These are phyloP conservation scores for Pseudogymnoascus sp. DNA, from an alignment of 2,329 filamentous ascomycete genomes.

Conservation along the genomic window DNA sequence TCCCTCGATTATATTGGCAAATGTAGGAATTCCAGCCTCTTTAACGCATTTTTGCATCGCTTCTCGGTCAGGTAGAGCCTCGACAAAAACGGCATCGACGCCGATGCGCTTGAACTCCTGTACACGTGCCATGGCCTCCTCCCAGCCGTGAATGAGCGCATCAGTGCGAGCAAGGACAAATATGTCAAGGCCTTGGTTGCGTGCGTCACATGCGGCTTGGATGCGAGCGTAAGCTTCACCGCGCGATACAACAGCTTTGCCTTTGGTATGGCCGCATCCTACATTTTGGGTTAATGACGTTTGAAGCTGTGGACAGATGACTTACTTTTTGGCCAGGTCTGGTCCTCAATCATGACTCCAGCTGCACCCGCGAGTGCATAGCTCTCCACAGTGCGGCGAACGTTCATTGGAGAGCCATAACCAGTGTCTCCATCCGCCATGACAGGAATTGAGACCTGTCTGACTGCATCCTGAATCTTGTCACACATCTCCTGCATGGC, in stretches of 20 bases:
- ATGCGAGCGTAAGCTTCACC: conserved; percentile 38
- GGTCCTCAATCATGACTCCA: conserved; percentile 37
- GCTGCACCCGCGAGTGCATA: conserved; percentile 29
- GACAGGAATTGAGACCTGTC: conserved; percentile 33
- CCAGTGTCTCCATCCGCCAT: conserved; percentile 40
- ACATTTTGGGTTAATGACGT: not conserved
- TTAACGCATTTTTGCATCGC: conserved; percentile 32
- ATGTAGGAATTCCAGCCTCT: conserved; percentile 32
- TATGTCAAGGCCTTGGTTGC: conserved; percentile 37
- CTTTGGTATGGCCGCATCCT: conserved; percentile 39
- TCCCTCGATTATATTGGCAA: conserved; percentile 38
- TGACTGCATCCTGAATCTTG: conserved; percentile 35
- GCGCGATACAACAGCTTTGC: conserved; percentile 37
- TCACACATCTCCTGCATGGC: conserved; percentile 38
- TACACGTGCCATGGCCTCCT: conserved; percentile 36
- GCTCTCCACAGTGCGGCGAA: conserved; percentile 35
- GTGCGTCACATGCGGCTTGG: conserved; percentile 37
- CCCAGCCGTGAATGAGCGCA: conserved; percentile 33
- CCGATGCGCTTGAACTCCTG: conserved; percentile 35
- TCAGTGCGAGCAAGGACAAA: conserved; percentile 39
- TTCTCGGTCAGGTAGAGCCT: conserved; percentile 36
- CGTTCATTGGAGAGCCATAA: conserved; percentile 40
- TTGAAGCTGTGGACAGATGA: not conserved
- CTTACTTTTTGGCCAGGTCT: conserved; percentile 40
- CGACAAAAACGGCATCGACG: conserved; percentile 37